Base-by-base conservation (phyloP, 371 early-diverging fungal species). In the Zychaea mexicana region DNA sequence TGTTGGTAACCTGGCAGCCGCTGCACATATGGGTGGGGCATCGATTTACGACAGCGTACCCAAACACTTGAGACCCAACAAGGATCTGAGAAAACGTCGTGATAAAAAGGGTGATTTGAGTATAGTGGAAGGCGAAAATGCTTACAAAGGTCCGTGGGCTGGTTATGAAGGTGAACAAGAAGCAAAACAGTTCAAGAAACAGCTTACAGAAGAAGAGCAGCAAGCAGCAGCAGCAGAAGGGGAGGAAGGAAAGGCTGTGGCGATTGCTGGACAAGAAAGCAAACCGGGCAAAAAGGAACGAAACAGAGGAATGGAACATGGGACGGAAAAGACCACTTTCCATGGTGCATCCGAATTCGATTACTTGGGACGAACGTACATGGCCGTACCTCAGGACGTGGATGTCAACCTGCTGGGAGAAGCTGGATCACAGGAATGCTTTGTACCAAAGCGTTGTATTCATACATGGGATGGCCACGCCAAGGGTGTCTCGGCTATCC, bases 81-180 rank as follows among this genome's bases (percentile, higher is more conserved):
- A 86, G 65, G 85, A 85, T 52, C 64, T 75, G 9, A 73, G 75
- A 46, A 79, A 88, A 42, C 89, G 88, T 61, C 83, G 97, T 59
- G 88, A 90, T 64, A 74, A 83, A 9, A 92, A 91, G 65, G 97
- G 97, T 22, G 89, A 95, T 64, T 71, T 93, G 0, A 74, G 82
- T 2, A 81, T 90, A 21, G 65, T 94, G 9, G 92, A 92, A 22
- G 96, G 92, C 13, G 91, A 90, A 5, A 79, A 86, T 71, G 90
- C 92, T 17, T 96, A 92, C 69, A 83, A 83, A 57, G 98, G 98
- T 0, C 98, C 98, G 7, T 98, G 98, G 98, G 96, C 97, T 3
- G 94, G 96, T 2, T 97, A 90, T 69, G 92, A 92, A 54, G 92
- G 87, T 52, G 97, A 96, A 64, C 76, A 85, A 8, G 49, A 49